These are phyloP conservation scores for Plasmopara viticola DNA, from an alignment of 352 stramenopile genomes.

Conservation along the genomic window DNA sequence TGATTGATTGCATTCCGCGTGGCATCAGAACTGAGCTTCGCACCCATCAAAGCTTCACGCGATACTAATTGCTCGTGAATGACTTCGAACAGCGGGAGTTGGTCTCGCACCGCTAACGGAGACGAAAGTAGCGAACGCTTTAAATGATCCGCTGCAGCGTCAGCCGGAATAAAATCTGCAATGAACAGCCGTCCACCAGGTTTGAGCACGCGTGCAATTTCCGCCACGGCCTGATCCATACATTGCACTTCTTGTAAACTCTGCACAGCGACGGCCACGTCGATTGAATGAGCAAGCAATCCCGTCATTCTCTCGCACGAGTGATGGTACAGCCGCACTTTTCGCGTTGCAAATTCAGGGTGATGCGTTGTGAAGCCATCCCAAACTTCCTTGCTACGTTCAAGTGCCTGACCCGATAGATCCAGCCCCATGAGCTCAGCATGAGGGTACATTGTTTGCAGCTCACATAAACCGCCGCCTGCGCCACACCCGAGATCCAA, in stretches of 20 bases:
- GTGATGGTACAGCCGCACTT: conserved; percentile 55
- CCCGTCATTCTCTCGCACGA: conserved; percentile 59
- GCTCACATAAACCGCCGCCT: conserved; percentile 51
- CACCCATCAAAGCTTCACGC: conserved; percentile 36
- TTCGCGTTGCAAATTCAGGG: conserved; percentile 27
- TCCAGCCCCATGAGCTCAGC: conserved; percentile 49
- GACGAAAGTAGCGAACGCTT: conserved; percentile 34
- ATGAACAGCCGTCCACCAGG: conserved; percentile 54
- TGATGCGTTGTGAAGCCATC: conserved; percentile 35
- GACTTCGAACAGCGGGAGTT: conserved; percentile 31
- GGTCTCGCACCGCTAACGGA: conserved; percentile 27
- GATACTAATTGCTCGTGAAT: conserved; percentile 43
- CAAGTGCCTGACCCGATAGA: conserved; percentile 55
- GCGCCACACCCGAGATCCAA: conserved; percentile 61
- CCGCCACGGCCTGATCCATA: conserved; percentile 33
- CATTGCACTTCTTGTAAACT: conserved; percentile 61
- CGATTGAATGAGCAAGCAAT: conserved; percentile 43
- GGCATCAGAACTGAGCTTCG: conserved; percentile 31
- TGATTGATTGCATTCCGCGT: conserved; percentile 32
- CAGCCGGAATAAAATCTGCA: conserved; percentile 59
- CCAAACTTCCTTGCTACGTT: conserved; percentile 62
- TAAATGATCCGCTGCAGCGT: conserved; percentile 30
- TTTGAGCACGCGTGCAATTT: conserved; percentile 56
- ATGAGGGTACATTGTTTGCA: conserved; percentile 52
- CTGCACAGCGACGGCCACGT: conserved; percentile 51